These are phyloP conservation scores for Lizonia empirigonia DNA, from an alignment of 2,329 filamentous ascomycete species.

Conservation along the genomic window DNA sequence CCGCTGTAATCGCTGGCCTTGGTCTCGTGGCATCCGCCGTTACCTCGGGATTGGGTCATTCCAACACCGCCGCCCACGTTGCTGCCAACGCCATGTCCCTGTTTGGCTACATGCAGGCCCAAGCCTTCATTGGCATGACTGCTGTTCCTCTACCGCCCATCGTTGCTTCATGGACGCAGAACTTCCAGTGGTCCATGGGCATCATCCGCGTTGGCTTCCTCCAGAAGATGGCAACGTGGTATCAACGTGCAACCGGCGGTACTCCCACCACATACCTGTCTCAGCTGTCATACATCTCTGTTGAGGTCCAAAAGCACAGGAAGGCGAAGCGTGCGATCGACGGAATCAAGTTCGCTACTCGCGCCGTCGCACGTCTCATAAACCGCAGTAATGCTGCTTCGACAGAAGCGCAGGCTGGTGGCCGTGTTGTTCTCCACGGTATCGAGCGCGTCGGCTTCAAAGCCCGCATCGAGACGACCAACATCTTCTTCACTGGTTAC, in stretches of 20 bases:
- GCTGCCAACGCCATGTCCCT: slow-evolving; percentile 93
- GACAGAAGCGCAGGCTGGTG: slow-evolving; percentile 40
- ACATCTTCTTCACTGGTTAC: slow-evolving; percentile 90
- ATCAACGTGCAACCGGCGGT: slow-evolving; percentile 90
- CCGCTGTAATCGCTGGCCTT: slow-evolving; percentile 84
- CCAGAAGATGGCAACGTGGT: slow-evolving; percentile 91
- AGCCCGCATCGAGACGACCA: slow-evolving; percentile 83
- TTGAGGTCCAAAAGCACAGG: slow-evolving; percentile 80
- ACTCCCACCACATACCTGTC: slow-evolving; percentile 80
- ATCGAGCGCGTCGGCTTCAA: slow-evolving; percentile 90
- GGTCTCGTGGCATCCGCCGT: slow-evolving; percentile 84
- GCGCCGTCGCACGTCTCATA: slow-evolving; percentile 41
- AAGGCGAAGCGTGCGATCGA: slow-evolving; percentile 54
- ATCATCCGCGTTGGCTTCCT: slow-evolving; percentile 88
- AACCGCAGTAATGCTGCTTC: slow-evolving; percentile 55
- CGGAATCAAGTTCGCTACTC: slow-evolving; percentile 19
- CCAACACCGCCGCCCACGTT: slow-evolving; percentile 92
- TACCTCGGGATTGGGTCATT: slow-evolving; percentile 87
- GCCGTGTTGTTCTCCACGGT: slow-evolving; percentile 68
- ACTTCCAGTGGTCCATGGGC: slow-evolving; percentile 98
- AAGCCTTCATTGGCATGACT: slow-evolving; percentile 87
- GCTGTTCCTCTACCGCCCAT: slow-evolving; percentile 83
- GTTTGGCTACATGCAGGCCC: slow-evolving; percentile 91
- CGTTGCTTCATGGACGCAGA: slow-evolving; percentile 91
- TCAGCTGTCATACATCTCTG: slow-evolving; percentile 73